Percentiles rank a stretch among this genome's conserved stretches.
Conservation (phyloP, 2,329 filamentous ascomycete genomes). For the Alternaria sp. region DNA sequence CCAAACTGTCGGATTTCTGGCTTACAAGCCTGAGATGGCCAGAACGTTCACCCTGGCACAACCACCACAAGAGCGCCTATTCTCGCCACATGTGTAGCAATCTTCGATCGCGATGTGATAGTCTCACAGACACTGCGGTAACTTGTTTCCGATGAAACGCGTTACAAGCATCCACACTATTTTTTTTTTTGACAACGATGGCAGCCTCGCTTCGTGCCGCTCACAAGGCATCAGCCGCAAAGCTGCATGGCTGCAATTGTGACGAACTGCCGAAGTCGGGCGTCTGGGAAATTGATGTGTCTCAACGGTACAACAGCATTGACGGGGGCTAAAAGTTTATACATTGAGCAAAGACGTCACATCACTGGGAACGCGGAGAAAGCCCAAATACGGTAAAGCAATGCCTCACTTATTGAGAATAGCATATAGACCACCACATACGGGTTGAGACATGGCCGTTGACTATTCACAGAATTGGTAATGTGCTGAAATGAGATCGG, state of each 20-base stretch:
- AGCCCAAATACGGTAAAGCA: not conserved
- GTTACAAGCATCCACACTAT: not conserved
- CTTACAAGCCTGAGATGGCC: not conserved
- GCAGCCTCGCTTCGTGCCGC: constrained; percentile 2
- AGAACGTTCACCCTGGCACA: not conserved
- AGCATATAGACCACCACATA: not conserved
- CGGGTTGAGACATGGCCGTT: not conserved
- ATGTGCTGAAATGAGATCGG: not conserved
- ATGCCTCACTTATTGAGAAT: not conserved
- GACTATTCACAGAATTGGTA: not conserved
- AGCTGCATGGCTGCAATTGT: constrained; percentile 12
- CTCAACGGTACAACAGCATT: constrained; percentile 1
- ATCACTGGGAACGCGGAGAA: not conserved
- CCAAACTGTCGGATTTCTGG: not conserved
- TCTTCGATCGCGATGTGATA: constrained; percentile 3
- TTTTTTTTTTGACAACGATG: not conserved
- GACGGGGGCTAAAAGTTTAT: constrained; percentile 5
- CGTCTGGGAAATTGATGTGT: constrained; percentile 1
- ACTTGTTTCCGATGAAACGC: constrained; percentile 13
- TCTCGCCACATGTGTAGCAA: not conserved
- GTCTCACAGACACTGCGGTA: not conserved
- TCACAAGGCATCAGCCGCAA: constrained; percentile 2
- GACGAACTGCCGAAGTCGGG: constrained; percentile 3
- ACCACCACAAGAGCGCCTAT: not conserved
- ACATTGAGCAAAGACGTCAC: not conserved